A percentile compares a stretch with the other conserved stretches of the same genome.
phyloP scores from a whole-genome alignment of 73 alveolate species.

The Paramecium biaurelia region DNA sequence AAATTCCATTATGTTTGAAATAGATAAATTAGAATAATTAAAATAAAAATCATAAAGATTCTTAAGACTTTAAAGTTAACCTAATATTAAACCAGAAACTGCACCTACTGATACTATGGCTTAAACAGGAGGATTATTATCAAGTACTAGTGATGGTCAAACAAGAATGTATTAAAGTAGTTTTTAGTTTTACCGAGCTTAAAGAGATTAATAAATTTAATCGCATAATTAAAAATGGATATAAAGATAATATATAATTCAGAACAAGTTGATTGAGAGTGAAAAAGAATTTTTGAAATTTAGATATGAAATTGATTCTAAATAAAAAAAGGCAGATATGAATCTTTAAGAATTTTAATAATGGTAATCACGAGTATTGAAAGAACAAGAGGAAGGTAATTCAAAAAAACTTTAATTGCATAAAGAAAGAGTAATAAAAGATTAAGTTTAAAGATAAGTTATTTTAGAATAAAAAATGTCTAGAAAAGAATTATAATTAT shows the following conservation, averaged over 20 bases:
- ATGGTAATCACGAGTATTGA: neutral
- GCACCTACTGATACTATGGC: constrained; percentile 15
- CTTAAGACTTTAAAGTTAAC: neutral
- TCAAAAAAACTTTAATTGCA: neutral
- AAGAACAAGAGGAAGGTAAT: neutral
- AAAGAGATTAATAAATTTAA: constrained; percentile 12
- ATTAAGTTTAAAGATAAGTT: neutral
- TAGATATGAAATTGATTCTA: neutral
- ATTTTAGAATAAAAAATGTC: neutral
- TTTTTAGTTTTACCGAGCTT: constrained; percentile 8
- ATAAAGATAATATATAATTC: neutral
- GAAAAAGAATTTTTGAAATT: neutral
- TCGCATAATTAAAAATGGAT: constrained; percentile 25
- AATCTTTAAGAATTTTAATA: neutral
- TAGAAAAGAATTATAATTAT: neutral
- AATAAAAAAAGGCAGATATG: neutral
- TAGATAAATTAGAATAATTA: constrained; percentile 27
- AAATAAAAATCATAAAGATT: neutral
- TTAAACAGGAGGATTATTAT: neutral
- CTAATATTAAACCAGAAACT: constrained; percentile 13
- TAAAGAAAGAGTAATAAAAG: neutral
- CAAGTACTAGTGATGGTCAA: neutral
- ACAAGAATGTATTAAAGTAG: neutral
- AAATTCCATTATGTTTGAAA: constrained; percentile 15
- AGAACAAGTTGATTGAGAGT: neutral